A percentile compares a stretch with the other conserved stretches of the same genome.
These are phyloP conservation scores for Gynostemma pentaphyllum DNA, from an alignment of 306 rosid genomes.

Conservation along the genomic window DNA sequence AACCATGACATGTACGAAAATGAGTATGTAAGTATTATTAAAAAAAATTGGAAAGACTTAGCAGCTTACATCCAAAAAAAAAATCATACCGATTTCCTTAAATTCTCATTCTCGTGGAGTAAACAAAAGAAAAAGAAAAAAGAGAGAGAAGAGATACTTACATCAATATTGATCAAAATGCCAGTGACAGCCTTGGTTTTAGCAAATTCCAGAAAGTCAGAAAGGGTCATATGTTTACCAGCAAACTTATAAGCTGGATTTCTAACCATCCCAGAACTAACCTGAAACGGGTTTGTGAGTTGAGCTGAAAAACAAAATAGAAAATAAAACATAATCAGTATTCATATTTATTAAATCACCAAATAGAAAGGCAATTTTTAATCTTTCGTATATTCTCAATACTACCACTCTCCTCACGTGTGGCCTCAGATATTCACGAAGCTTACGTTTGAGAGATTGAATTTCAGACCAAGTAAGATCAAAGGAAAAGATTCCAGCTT, in stretches of 20 bases:
- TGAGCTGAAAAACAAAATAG: slow-evolving; percentile 46
- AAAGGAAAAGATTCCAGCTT: slow-evolving; percentile 66
- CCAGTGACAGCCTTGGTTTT: slow-evolving; percentile 65
- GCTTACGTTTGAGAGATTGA: slow-evolving; percentile 59
- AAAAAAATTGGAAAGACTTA: too few relatives aligned
- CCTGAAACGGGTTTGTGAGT: slow-evolving; percentile 19
- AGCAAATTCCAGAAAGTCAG: slow-evolving; percentile 70
- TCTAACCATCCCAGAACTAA: slow-evolving; percentile 18
- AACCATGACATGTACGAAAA: too few relatives aligned
- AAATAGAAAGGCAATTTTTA: too few relatives aligned
- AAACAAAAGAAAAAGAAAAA: too few relatives aligned
- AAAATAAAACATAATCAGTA: neutral
- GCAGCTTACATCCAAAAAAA: too few relatives aligned
- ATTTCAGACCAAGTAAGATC: slow-evolving; percentile 78
- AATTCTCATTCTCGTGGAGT: too few relatives aligned
- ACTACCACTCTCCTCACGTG: too few relatives aligned
- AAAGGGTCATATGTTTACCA: slow-evolving; percentile 52
- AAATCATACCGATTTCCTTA: too few relatives aligned
- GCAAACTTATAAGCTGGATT: slow-evolving; percentile 57
- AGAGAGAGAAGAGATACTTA: neutral
- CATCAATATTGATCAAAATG: slow-evolving; percentile 51
- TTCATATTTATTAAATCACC: neutral
- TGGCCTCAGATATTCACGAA: neutral
- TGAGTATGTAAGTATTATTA: too few relatives aligned
- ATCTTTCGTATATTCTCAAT: too few relatives aligned